These are phyloP conservation scores for Neurospora sp. DNA, from an alignment of 495 filamentous ascomycete genomes.

Conservation along the genomic window DNA sequence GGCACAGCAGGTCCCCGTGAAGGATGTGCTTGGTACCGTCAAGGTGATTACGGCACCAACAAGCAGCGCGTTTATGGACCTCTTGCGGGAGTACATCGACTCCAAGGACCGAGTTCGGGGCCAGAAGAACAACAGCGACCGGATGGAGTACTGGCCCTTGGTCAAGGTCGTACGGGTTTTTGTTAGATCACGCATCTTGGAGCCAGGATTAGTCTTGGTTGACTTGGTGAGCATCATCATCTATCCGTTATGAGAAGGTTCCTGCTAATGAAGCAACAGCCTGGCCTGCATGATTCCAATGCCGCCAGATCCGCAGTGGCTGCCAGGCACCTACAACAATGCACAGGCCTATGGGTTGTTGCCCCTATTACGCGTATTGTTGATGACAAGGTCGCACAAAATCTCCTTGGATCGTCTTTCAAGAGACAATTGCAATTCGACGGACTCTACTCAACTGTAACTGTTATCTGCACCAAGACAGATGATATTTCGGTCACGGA, in stretches of 20 bases:
- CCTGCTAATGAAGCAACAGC: conserved; percentile 16
- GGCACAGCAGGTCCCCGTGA: conserved; percentile 26
- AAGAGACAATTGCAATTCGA: conserved; percentile 58
- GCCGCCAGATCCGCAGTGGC: conserved; percentile 51
- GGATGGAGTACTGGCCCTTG: conserved; percentile 55
- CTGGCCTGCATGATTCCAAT: conserved; percentile 56
- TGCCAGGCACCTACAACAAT: conserved; percentile 50
- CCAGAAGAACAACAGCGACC: conserved; percentile 8
- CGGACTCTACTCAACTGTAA: conserved; percentile 45
- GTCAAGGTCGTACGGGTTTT: conserved; percentile 56
- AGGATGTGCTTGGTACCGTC: conserved; percentile 38
- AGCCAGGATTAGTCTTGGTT: conserved; percentile 54
- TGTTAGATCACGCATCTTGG: conserved; percentile 43
- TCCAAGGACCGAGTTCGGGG: conserved; percentile 19
- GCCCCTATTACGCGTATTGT: conserved; percentile 56
- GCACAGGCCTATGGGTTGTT: conserved; percentile 48
- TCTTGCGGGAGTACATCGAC: conserved; percentile 23
- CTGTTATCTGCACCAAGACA: conserved; percentile 59
- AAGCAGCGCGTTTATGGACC: conserved; percentile 14
- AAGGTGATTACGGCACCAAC: conserved; percentile 27
- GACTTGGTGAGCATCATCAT: conserved; percentile 40
- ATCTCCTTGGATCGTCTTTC: conserved; percentile 51
- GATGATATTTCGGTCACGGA: conserved; percentile 50
- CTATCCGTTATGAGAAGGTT: neutral
- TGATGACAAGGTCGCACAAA: conserved; percentile 55